phyloP scores from a whole-genome alignment of 805 yeast genomes.

The Starmera amethionina region DNA sequence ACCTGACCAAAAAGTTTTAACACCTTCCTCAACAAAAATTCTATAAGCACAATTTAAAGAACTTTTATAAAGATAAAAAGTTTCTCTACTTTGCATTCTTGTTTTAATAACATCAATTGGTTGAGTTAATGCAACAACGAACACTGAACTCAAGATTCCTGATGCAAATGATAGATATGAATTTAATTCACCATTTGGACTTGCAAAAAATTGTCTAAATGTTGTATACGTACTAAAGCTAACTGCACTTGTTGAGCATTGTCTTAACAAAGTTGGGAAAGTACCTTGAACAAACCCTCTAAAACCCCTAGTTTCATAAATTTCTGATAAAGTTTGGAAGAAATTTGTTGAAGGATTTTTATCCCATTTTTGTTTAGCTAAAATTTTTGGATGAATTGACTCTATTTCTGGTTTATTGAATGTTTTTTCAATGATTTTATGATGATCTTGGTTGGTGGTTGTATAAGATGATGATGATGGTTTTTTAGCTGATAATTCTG shows the following conservation, averaged over 20 bases:
- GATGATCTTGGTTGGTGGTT: no score
- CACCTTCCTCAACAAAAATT: slow-evolving; percentile 37
- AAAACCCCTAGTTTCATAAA: slow-evolving; percentile 62
- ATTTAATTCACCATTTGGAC: slow-evolving; percentile 31
- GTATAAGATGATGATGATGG: no score
- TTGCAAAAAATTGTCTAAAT: slow-evolving; percentile 60
- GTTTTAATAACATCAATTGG: slow-evolving; percentile 86
- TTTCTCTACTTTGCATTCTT: slow-evolving; percentile 71
- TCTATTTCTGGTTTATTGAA: slow-evolving; percentile 19
- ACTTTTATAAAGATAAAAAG: slow-evolving; percentile 48
- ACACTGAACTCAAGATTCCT: slow-evolving; percentile 58
- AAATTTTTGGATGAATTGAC: slow-evolving; percentile 19
- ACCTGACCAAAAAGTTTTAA: slow-evolving; percentile 43
- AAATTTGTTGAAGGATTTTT: slow-evolving; percentile 45
- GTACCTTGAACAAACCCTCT: slow-evolving; percentile 79
- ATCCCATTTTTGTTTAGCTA: slow-evolving; percentile 28
- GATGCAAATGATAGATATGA: slow-evolving; percentile 25
- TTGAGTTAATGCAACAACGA: slow-evolving; percentile 73
- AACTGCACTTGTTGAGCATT: slow-evolving; percentile 67
- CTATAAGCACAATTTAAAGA: slow-evolving; percentile 45
- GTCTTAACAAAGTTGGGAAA: slow-evolving; percentile 73
- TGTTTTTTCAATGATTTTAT: slow-evolving; percentile 12
- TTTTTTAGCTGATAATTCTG: no score
- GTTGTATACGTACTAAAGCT: slow-evolving; percentile 79
- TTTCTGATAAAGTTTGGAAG: slow-evolving; percentile 46